Evolutionary conservation across 306 rosid species (phyloP).

Genomic region (Quercus agrifolia): DNA sequence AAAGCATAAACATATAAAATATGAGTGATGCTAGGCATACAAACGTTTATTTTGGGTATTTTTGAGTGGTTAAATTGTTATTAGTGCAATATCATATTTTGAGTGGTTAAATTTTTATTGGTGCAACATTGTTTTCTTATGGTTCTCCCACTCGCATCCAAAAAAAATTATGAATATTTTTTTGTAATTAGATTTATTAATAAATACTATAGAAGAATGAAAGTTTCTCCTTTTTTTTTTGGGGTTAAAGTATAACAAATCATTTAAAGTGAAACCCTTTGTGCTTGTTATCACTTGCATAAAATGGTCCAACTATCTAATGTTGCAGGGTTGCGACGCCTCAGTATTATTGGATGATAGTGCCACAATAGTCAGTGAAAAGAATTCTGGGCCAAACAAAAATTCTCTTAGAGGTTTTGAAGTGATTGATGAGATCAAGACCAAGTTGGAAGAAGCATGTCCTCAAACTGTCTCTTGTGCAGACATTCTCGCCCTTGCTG

Average conservation of each 20-base stretch:
- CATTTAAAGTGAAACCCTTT: not conserved
- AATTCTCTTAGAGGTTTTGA: no score
- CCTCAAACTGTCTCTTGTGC: no score
- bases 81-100: not conserved
- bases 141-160: slow-evolving; percentile 20
- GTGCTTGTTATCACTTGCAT: not conserved
- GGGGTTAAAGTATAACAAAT: not conserved
- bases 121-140: slow-evolving; percentile 43
- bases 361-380: no score
- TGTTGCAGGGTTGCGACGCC: slow-evolving; percentile 72
- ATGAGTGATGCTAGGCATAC: no score
- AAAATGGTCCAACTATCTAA: not conserved
- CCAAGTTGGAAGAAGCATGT: no score
- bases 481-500: no score
- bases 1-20: slow-evolving; percentile 42
- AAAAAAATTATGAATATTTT: no score
- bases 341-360: slow-evolving; percentile 65
- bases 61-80: no score
- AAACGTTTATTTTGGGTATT: no score
- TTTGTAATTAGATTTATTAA: not conserved
- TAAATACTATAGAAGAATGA: not conserved
- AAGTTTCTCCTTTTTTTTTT: not conserved
- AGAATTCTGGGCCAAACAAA: no score
- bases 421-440: no score
- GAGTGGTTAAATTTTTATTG: no score